These are phyloP conservation scores for Yamadazyma laniorum DNA, from an alignment of 805 yeast species.

Conservation along the genomic window DNA sequence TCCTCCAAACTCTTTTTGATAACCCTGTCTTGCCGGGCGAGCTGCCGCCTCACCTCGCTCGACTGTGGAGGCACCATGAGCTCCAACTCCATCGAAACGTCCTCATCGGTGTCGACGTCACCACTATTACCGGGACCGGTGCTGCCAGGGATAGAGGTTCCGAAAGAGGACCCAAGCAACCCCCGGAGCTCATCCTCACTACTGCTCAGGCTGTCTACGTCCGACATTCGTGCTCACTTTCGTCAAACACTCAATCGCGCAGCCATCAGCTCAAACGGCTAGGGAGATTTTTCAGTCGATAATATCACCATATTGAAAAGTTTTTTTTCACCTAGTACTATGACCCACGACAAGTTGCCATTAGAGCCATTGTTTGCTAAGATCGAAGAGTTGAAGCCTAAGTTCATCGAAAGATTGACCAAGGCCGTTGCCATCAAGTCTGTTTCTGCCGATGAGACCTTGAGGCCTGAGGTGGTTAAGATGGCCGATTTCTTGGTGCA, in stretches of 20 bases:
- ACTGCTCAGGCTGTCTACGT: neutral
- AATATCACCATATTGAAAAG: too few species aligned
- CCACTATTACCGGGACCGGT: neutral
- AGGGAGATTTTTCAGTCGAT: neutral
- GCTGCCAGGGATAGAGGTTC: neutral
- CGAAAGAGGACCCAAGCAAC: neutral
- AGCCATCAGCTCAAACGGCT: conserved; percentile 2
- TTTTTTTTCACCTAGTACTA: conserved; percentile 10
- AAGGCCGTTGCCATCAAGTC: conserved; percentile 94
- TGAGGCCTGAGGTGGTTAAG: conserved; percentile 84
- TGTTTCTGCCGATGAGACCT: conserved; percentile 84
- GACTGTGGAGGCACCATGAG: conserved; percentile 6
- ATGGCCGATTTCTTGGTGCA: conserved; percentile 81
- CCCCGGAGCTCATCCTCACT: conserved; percentile 1
- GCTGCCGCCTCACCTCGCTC: conserved; percentile 2
- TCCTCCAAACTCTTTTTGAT: conserved; percentile 1
- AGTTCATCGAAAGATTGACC: conserved; percentile 67
- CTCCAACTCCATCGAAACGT: conserved; percentile 1
- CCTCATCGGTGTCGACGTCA: conserved; percentile 1
- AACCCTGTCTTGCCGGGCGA: neutral
- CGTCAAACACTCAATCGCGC: neutral
- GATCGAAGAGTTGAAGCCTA: conserved; percentile 72
- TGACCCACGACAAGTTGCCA: conserved; percentile 41
- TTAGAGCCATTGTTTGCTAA: conserved; percentile 52
- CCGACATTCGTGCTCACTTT: neutral